Base-by-base conservation (phyloP, 208 protist species). In the Leishmania tarentolae region DNA sequence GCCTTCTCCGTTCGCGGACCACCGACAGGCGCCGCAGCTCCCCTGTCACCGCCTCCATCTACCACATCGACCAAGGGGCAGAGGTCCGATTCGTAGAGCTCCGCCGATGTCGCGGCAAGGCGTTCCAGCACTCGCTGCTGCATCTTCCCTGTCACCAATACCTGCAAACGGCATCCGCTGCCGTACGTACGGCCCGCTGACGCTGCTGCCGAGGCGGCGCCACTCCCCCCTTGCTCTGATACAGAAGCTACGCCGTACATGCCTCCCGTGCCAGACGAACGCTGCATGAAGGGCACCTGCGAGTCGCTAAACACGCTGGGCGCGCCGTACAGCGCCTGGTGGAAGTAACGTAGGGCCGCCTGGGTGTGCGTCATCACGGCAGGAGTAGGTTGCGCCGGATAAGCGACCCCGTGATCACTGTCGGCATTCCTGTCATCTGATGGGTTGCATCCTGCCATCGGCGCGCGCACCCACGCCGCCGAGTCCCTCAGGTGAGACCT, bases 301-400 rank as follows among this genome's bases (percentile, higher is more conserved):
- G 35, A 59, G 57, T 57, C 50, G 42, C 47, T 56, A 46, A 71
- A 84, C 24, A 80, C 69, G 3, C 59, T 53, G 9, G 42, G 3
- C 17, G 1, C 50, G 13, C 82, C 82, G 66, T 86, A 86, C 31
- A 86, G 53, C 6, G 74, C 82, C 44, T 86, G 78, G 50, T 86
- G 82, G 6, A 86, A 37, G 31, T 69, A 46, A 0, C 82, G 72
- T 9, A 86, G 52, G 2, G 66, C 76, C 37, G 37, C 63, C 47
- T 79, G 78, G 52, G 74, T 57, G 1, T 80, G 57, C 0, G 35
- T 61, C 7, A 79, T 71, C 31, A 86, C 59, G 3, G 78, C 82
- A 5, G 72, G 73, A 3, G 82, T 86, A 8, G 82, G 82, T 21
- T 76, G 40, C n/a, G 66, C 74, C 1, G 82, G 82, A 63, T 82